phyloP scores from a whole-genome alignment of 768 basidiomycete species.

The Boletus eberwhitei region DNA sequence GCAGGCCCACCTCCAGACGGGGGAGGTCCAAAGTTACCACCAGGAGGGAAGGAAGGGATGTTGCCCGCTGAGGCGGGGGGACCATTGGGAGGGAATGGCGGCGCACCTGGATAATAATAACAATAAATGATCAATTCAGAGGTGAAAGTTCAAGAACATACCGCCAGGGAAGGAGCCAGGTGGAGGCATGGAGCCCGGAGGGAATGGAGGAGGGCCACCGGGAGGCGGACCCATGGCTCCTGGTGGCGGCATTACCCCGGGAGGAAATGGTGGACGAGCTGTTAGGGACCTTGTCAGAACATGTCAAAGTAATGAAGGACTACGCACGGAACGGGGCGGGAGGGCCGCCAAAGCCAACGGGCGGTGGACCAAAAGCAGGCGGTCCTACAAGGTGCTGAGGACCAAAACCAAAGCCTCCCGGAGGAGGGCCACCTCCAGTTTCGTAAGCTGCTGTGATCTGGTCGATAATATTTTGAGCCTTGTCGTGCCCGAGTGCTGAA shows the following conservation, averaged over 20 bases:
- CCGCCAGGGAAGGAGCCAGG: constrained; percentile 49
- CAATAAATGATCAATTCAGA: neutral
- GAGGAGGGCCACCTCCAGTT: constrained; percentile 77
- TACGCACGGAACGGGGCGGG: constrained; percentile 21
- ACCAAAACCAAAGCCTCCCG: constrained; percentile 83
- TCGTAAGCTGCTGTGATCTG: constrained; percentile 96
- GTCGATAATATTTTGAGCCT: constrained; percentile 97
- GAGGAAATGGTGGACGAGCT: constrained; percentile 73
- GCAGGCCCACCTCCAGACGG: constrained; percentile 44
- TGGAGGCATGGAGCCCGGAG: constrained; percentile 52
- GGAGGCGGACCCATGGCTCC: constrained; percentile 52
- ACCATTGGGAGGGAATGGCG: constrained; percentile 51
- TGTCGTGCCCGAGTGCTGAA: constrained; percentile 87
- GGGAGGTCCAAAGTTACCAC: constrained; percentile 34
- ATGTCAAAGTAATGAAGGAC: neutral
- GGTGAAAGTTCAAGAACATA: constrained; percentile 25
- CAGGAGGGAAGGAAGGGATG: constrained; percentile 30
- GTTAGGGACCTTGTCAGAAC: constrained; percentile 8
- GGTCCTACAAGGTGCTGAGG: constrained; percentile 72
- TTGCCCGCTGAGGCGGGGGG: constrained; percentile 33
- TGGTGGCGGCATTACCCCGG: constrained; percentile 47
- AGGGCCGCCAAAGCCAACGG: constrained; percentile 55
- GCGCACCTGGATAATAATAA: constrained; percentile 30
- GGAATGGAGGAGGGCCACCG: constrained; percentile 71
- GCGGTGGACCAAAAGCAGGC: constrained; percentile 49